Base-by-base conservation (phyloP, 345 rosid genomes). In the Cochlearia excelsa region DNA sequence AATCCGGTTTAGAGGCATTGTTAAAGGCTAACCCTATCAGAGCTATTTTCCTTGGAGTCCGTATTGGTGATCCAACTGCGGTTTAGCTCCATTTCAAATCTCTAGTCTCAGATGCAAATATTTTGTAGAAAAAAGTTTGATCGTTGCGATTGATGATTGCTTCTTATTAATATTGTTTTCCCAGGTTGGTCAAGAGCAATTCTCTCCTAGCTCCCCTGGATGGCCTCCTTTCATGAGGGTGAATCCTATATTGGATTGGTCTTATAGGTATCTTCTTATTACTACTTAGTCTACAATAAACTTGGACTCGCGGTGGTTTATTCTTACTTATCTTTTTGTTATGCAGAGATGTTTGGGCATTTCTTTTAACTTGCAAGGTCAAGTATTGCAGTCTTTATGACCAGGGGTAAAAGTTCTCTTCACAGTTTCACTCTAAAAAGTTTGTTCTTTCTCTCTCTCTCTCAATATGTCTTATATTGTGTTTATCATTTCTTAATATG, bases 201-300 rank as follows among this genome's bases (percentile, higher is more conserved):
- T 93, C 71, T 93, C 97, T 44, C 99, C 99, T 40, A 89, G 99
- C 73, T 89, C 99, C 59, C 92, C 95, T 41, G 99, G 99, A 51
- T 93, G 99, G 99, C 97, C 99, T 6, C 82, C 97, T 55, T 93
- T 93, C 72, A 93, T 93, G 97, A 85, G 99, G 74, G 92, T 93
- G 72, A 93, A 93, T 85, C 99, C 99, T 54, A 93, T 93, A 56
- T 81, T 93, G 78, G 99, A 93, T 80, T 93, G 99, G 99, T 93
- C 99, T 3, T 89, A 87, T 78, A 89, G 97, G 99, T 92, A 40
- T 74, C 29, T 33, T 30, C 26, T 64, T 64, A 2, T 44, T 57
- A 5, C 48, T 56, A 42, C 38, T 5, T 26, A 10, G 9, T 34
- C 28, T 26, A 9, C 63, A 34, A 1, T 27, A 9, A 1, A 35